A percentile compares a stretch with the other conserved stretches of the same genome.
Evolutionary conservation across 2,329 filamentous ascomycete genomes (phyloP).

Genomic region (Alternaria hordeiaustralica): DNA sequence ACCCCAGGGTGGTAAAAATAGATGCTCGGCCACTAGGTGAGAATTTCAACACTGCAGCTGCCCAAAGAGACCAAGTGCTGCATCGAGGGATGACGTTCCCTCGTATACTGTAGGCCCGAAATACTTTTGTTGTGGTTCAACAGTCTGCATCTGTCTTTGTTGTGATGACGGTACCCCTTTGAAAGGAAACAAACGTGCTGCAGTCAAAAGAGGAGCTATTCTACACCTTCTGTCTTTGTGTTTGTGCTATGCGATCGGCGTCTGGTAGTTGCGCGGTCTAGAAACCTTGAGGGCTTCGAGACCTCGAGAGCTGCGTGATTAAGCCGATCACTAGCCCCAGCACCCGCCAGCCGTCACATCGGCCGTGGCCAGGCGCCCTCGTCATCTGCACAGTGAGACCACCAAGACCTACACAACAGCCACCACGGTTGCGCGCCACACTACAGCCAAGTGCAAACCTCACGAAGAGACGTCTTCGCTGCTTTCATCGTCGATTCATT

Average conservation of each 20-base stretch:
- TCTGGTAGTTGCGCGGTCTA: neutral
- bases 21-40: slow-evolving; percentile 6
- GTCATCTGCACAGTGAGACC: neutral
- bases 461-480: neutral
- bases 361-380: slow-evolving; percentile 3
- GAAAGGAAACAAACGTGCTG: neutral
- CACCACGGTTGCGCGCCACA: neutral
- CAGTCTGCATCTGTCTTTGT: neutral
- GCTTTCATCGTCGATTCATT: too few relatives aligned
- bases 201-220: neutral
- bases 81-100: slow-evolving; percentile 1
- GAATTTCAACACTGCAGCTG: slow-evolving; percentile 1
- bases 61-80: neutral
- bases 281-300: neutral
- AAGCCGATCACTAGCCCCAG: neutral
- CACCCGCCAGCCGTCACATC: neutral
- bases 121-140: neutral
- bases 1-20: slow-evolving; percentile 7
- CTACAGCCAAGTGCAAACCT: neutral
- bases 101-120: neutral
- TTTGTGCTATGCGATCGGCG: neutral
- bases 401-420: neutral
- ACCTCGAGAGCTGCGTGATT: neutral
- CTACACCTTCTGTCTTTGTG: neutral
- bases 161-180: neutral